These are phyloP conservation scores for Fraxinus dipetala DNA, from an alignment of 305 asterid species.

Conservation along the genomic window DNA sequence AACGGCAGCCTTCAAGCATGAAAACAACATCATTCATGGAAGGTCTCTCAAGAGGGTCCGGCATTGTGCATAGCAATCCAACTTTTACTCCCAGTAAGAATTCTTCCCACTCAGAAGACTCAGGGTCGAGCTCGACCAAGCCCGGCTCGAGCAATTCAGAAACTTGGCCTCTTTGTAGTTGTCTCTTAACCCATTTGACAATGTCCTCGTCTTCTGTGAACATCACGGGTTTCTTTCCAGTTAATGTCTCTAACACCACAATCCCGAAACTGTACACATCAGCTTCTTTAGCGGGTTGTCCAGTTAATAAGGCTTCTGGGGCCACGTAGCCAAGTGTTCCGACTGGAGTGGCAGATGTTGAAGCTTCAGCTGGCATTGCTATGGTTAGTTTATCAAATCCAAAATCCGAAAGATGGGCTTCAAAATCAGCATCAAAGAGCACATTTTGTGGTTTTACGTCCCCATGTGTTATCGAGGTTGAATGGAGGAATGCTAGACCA, in stretches of 20 bases:
- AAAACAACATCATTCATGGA: slow-evolving; percentile 72
- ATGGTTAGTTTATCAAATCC: slow-evolving; percentile 62
- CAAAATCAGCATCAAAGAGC: slow-evolving; percentile 78
- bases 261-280: slow-evolving; percentile 84
- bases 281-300: slow-evolving; percentile 50
- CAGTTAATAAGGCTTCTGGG: slow-evolving; percentile 60
- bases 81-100: slow-evolving; percentile 75
- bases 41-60: slow-evolving; percentile 70
- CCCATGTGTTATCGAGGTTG: slow-evolving; percentile 52
- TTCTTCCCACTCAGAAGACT: slow-evolving; percentile 91
- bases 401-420: slow-evolving; percentile 75
- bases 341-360: slow-evolving; percentile 52
- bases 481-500: slow-evolving; percentile 68
- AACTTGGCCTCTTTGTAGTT: slow-evolving; percentile 69
- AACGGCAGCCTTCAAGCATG: slow-evolving; percentile 83
- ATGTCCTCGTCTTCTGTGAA: slow-evolving; percentile 82
- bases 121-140: slow-evolving; percentile 76
- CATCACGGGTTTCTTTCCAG: slow-evolving; percentile 79
- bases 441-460: slow-evolving; percentile 79
- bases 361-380: slow-evolving; percentile 55
- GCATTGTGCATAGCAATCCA: slow-evolving; percentile 78
- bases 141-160: slow-evolving; percentile 83
- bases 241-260: slow-evolving; percentile 65
- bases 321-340: slow-evolving; percentile 72
- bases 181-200: slow-evolving; percentile 87